Base-by-base conservation (phyloP, 805 yeast species). In the Metschnikowia lunata region DNA sequence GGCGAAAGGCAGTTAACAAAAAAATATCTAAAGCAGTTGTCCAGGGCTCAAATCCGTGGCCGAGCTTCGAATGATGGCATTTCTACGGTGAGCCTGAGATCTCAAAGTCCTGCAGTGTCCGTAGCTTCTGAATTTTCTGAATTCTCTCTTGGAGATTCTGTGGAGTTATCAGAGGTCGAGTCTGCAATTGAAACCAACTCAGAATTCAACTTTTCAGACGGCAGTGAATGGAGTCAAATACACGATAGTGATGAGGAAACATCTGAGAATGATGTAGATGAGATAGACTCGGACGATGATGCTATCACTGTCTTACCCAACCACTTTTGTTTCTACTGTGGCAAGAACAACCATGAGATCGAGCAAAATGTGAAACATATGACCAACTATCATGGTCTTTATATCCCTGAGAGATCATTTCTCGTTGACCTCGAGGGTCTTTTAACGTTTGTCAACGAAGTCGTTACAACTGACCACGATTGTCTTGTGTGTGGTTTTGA, bases 281-380 rank as follows among this genome's bases (percentile, higher is more conserved):
- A 64, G 32, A 74, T 61, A 8, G 64, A 48, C 12, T 47, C 43
- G n/a, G 60, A 52, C 4, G 63, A 56, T 7, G 63, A 61, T 9
- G 51, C 54, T 3, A 42, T 50, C 5, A 50, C 50, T 12, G 74
- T 74, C 10, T 71, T 78, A 14, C 78, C 83, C 12, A 58, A 67
- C 32, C 71, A 76, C 0, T 67, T 70, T 34, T 82, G 87, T 54
- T 72, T 80, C 36, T 81, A 69, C 52, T 81, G 87, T 63, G 83
- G 82, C 27, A 55, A 65, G 27, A 69, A 76, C 40, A 75, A 79
- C 48, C 66, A 59, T 11, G 79, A 77, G 27, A 58, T 80, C 13
- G 86, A 82, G 53, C 72, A 30, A 26, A 83, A 83, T 47, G 51
- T 71, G 30, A 63, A 56, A 39, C 78, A 73, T 51, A 72, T 73